phyloP scores from a whole-genome alignment of 2,329 filamentous ascomycete species.

The Ophiostoma sp. region DNA sequence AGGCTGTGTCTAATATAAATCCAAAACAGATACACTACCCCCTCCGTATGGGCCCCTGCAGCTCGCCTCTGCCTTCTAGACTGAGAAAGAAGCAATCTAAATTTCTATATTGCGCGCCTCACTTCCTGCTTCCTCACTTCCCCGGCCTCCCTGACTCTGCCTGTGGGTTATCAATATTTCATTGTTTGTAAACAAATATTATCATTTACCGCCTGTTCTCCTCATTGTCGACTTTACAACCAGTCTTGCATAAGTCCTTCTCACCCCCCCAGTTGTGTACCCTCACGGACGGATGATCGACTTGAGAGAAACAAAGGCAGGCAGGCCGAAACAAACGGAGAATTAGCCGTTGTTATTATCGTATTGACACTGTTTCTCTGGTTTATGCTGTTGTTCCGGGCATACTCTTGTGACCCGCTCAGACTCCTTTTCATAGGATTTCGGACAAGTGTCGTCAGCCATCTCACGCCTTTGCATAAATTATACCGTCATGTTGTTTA shows the following conservation, averaged over 20 bases:
- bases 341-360: slow-evolving; percentile 3
- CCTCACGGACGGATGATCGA: neutral
- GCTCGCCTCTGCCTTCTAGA: slow-evolving; percentile 23
- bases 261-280: neutral
- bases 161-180: neutral
- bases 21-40: neutral
- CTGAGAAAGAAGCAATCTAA: slow-evolving; percentile 17
- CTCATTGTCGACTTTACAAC: neutral
- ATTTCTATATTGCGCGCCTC: neutral
- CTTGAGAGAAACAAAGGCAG: neutral
- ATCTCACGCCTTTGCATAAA: slow-evolving; percentile 6
- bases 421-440: neutral
- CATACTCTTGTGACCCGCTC: neutral
- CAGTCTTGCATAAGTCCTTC: neutral
- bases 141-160: neutral
- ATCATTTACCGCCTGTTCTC: neutral
- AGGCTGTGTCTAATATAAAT: neutral
- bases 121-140: no score
- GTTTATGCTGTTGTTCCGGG: neutral
- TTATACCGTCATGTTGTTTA: no score
- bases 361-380: neutral
- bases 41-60: slow-evolving; percentile 16
- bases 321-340: neutral
- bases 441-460: neutral
- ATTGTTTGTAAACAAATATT: neutral